Base-by-base conservation (phyloP, 1,284 basidiomycete genomes). In the Rhodotorula sp. region DNA sequence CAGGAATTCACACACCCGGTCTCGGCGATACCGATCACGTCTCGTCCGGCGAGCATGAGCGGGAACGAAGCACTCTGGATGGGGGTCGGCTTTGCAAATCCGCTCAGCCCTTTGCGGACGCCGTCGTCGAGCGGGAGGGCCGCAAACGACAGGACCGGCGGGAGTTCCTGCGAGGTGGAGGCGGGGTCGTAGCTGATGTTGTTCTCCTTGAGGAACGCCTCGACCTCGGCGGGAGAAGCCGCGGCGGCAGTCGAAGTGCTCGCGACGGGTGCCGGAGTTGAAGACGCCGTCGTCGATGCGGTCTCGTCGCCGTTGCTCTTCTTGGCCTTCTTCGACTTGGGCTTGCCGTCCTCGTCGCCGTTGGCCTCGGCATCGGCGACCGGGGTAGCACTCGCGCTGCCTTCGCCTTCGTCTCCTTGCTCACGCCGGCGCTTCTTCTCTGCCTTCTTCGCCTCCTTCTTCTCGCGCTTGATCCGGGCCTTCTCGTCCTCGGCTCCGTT, bases 11-110 rank as follows among this genome's bases (percentile, higher is more conserved):
- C 26, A 4, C 87, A 93, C 76, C 95, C 96, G 3, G 95, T 99
- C 84, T 99, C 95, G 22, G 96, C 95, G 73, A 99, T 94, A 69
- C 95, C 95, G 48, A 99, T 89, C 0, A 80, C 98, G 94, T 73
- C 76, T 14, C 69, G 65, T 12, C 72, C 77, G 18, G 51, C 69
- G 51, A 72, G 69, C 71, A 69, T 74, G 63, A 71, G 69, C 46
- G 70, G 73, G 91, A 63, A 99, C 46, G 94, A 89, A 78, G 93
- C 96, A 7, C 93, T 89, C 81, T 99, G 95, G 69, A 99, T 95
- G 0, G 95, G 93, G 0, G 95, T 96, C 0, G 96, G 96, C 77
- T 91, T 88, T 69, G 88, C 86, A 83, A 95, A 99, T 15, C 84
- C 78, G 48, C 81, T 82, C 70, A 93, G 89, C 29, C 87, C 90